phyloP scores from a whole-genome alignment of 2,329 filamentous ascomycete species.

The Mycosphaerella sp. region DNA sequence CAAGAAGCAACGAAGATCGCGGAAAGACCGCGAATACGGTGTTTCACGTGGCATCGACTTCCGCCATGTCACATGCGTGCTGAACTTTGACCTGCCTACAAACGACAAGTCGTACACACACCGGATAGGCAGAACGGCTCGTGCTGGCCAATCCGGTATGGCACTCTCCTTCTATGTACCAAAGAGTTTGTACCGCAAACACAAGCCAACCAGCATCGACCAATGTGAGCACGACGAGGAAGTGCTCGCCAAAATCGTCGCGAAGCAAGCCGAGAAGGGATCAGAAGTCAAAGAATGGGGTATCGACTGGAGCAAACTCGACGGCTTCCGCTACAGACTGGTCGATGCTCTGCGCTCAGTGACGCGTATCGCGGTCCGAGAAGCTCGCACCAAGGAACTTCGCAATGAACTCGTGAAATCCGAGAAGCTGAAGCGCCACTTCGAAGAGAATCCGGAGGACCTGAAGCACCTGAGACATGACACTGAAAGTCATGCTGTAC shows the following conservation, averaged over 20 bases:
- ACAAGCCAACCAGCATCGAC: conserved; percentile 74
- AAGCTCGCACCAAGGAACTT: conserved; percentile 82
- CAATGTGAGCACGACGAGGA: conserved; percentile 78
- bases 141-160: conserved; percentile 87
- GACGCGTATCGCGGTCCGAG: conserved; percentile 80
- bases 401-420: conserved; percentile 85
- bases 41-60: conserved; percentile 97
- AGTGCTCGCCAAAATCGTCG: conserved; percentile 70
- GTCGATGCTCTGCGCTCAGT: conserved; percentile 86
- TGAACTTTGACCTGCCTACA: conserved; percentile 93
- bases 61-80: conserved; percentile 84
- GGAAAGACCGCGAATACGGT: conserved; percentile 77
- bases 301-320: conserved; percentile 90
- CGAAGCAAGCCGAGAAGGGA: conserved; percentile 69
- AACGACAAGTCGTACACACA: conserved; percentile 93
- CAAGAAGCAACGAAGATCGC: conserved; percentile 60
- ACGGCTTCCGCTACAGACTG: conserved; percentile 92
- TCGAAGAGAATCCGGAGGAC: conserved; percentile 93
- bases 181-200: conserved; percentile 73
- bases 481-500: conserved; percentile 73
- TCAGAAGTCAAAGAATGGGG: conserved; percentile 83
- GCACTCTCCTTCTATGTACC: conserved; percentile 94
- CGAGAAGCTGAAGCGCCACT: conserved; percentile 90
- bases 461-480: conserved; percentile 84
- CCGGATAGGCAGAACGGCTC: conserved; percentile 85